Conservation (phyloP, 352 stramenopile species). For the Pythium folliculosum region DNA sequence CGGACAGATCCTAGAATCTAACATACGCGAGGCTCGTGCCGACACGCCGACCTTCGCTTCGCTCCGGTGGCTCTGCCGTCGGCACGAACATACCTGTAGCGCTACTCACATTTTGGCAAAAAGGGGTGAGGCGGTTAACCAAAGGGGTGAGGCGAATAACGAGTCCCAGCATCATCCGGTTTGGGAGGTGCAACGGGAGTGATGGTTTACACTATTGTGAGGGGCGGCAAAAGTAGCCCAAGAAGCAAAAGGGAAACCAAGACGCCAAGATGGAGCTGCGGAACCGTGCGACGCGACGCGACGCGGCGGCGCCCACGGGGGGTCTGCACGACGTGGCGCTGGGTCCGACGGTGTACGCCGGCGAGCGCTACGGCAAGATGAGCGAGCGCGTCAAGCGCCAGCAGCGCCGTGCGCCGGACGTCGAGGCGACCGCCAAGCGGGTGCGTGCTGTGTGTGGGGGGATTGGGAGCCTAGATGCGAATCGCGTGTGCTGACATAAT, state of each 20-base stretch:
- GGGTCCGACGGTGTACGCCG: constrained; percentile 78
- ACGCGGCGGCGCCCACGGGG: constrained; percentile 29
- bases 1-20: too few relatives aligned
- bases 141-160: too few relatives aligned
- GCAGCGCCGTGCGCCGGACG: constrained; percentile 46
- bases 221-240: not conserved
- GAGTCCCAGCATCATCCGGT: constrained; percentile 4
- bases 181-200: constrained; percentile 15
- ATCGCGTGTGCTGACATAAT: not conserved
- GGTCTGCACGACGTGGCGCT: constrained; percentile 51
- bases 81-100: too few relatives aligned
- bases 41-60: too few relatives aligned
- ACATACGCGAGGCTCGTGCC: too few relatives aligned
- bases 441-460: constrained; percentile 28
- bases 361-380: constrained; percentile 84
- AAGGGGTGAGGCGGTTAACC: too few relatives aligned
- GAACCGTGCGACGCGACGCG: constrained; percentile 43
- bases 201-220: constrained; percentile 16
- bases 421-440: constrained; percentile 38
- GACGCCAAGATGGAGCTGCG: constrained; percentile 59
- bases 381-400: constrained; percentile 81
- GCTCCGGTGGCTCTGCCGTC: too few relatives aligned
- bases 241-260: not conserved
- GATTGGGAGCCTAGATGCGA: not conserved
- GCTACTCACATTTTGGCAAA: too few relatives aligned